These are phyloP conservation scores for Cladosporium halotolerans DNA, from an alignment of 2,329 filamentous ascomycete genomes.

Conservation along the genomic window DNA sequence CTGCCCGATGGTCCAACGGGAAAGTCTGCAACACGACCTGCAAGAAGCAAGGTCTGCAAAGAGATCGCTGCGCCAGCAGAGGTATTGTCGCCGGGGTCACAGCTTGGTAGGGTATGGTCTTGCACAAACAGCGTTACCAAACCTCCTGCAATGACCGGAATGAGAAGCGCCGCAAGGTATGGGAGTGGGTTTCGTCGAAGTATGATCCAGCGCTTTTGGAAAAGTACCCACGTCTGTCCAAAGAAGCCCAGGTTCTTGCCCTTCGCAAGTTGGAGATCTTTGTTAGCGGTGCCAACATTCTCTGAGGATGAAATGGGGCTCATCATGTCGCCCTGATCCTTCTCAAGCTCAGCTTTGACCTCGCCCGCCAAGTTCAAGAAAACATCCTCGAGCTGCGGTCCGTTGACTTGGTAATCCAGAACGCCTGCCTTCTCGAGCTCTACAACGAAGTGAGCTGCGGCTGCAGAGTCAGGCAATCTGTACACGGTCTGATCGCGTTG, in stretches of 20 bases:
- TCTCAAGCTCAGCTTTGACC: conserved; percentile 50
- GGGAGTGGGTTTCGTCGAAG: conserved; percentile 73
- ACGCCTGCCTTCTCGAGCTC: conserved; percentile 61
- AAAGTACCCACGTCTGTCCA: conserved; percentile 66
- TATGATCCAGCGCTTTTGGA: conserved; percentile 70
- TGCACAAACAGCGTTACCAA: conserved; percentile 71
- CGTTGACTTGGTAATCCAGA: conserved; percentile 75
- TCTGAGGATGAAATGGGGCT: conserved; percentile 17
- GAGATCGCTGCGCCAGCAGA: conserved; percentile 15
- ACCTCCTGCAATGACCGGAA: conserved; percentile 74
- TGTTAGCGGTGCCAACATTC: conserved; percentile 20
- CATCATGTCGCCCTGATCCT: conserved; percentile 15
- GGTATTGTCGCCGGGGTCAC: conserved; percentile 35
- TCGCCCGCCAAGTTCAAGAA: conserved; percentile 84
- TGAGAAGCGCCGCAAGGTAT: conserved; percentile 64
- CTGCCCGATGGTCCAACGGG: not conserved
- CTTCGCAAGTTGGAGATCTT: conserved; percentile 49
- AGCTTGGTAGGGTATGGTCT: conserved; percentile 46
- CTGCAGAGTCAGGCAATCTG: conserved; percentile 59
- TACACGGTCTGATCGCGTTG: conserved; percentile 69
- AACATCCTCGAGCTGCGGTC: conserved; percentile 87
- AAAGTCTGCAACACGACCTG: conserved; percentile 21
- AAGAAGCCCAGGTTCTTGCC: conserved; percentile 64
- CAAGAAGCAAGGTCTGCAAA: conserved; percentile 18
- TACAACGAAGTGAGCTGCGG: conserved; percentile 66